phyloP scores from a whole-genome alignment of 306 rosid genomes.

The Quercus engelmannii region DNA sequence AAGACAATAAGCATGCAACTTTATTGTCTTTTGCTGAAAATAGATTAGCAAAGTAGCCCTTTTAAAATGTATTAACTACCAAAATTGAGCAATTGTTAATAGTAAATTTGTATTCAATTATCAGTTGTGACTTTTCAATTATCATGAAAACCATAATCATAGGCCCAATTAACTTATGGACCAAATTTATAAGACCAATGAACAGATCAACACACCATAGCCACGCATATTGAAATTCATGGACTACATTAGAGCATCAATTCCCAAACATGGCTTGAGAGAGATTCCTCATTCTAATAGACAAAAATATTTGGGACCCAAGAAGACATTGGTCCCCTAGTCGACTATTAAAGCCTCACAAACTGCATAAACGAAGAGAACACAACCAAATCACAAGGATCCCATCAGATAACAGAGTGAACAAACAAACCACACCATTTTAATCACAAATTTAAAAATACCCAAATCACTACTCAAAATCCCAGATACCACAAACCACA shows the following conservation, averaged over 20 bases:
- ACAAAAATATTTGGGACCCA: slow-evolving; percentile 20
- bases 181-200: background rate
- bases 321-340: slow-evolving; percentile 18
- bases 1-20: too few relatives aligned
- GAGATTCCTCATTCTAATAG: background rate
- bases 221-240: background rate
- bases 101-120: background rate
- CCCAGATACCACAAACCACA: too few relatives aligned
- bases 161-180: background rate
- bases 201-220: background rate
- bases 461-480: too few relatives aligned
- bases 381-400: too few relatives aligned
- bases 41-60: background rate
- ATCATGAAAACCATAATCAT: background rate
- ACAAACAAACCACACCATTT: too few relatives aligned
- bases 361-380: too few relatives aligned
- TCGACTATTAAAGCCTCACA: background rate
- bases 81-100: background rate
- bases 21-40: background rate
- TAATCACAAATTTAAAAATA: too few relatives aligned
- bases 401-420: too few relatives aligned
- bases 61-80: background rate
- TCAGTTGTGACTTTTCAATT: too few relatives aligned
- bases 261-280: background rate
- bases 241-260: background rate